Percentiles rank a stretch among this genome's conserved stretches.
These are phyloP conservation scores for Thraustochytrium striatum DNA, from an alignment of 352 stramenopile genomes.

Conservation along the genomic window DNA sequence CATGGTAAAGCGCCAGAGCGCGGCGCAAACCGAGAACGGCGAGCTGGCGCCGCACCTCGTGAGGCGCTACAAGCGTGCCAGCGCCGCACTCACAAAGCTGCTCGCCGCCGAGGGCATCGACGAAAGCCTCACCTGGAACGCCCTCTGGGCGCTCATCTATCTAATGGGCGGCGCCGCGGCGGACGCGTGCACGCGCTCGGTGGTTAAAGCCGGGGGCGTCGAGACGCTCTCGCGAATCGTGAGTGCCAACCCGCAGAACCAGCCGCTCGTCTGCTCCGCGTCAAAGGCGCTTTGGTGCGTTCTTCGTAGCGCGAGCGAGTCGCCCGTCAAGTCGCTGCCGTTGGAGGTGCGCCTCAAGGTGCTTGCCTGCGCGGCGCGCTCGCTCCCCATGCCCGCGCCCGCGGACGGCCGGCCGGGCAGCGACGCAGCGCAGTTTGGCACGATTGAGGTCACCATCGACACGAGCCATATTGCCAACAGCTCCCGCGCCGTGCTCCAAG, in stretches of 20 bases:
- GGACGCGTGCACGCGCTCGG: not conserved
- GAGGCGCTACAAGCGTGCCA: not conserved
- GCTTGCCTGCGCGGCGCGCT: conserved; percentile 3
- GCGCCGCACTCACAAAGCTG: not conserved
- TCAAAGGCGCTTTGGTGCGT: conserved; percentile 17
- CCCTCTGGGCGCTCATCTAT: conserved; percentile 37
- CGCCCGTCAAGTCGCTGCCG: not conserved
- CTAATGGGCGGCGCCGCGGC: conserved; percentile 3
- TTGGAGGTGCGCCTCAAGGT: conserved; percentile 37
- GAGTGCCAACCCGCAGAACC: conserved; percentile 6
- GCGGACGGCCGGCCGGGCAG: not conserved
- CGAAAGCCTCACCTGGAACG: conserved; percentile 22
- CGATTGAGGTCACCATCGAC: conserved; percentile 23
- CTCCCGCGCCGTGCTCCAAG: conserved; percentile 10
- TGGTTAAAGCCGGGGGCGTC: not conserved
- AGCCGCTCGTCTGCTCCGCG: conserved; percentile 29
- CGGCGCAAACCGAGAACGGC: not conserved
- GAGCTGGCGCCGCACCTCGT: not conserved
- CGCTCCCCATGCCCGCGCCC: not conserved
- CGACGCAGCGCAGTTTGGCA: not conserved
- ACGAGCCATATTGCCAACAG: conserved; percentile 8
- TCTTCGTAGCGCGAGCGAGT: too few relatives aligned
- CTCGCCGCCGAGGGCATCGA: not conserved
- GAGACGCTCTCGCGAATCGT: not conserved
- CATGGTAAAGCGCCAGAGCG: conserved; percentile 20